These are phyloP conservation scores for Diaporthe caulivora DNA, from an alignment of 2,329 filamentous ascomycete species.

Conservation along the genomic window DNA sequence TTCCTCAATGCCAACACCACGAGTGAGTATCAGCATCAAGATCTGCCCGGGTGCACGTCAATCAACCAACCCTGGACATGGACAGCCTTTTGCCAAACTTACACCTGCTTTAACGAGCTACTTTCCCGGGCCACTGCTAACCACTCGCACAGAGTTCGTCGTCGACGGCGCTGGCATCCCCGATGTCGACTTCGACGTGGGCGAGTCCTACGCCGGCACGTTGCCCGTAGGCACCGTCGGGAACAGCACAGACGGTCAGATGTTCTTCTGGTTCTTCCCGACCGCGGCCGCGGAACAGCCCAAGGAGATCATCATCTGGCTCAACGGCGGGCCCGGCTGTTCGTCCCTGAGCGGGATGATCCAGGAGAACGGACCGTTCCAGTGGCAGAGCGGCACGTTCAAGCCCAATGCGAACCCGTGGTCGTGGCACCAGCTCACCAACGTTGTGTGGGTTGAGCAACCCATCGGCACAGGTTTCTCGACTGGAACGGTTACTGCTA, in stretches of 20 bases:
- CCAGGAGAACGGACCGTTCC: constrained; percentile 79
- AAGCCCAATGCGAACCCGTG: constrained; percentile 73
- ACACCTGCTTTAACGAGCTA: too few relatives aligned
- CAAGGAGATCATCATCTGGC: constrained; percentile 70
- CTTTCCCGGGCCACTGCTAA: not conserved
- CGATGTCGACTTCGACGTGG: constrained; percentile 74
- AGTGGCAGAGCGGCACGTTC: constrained; percentile 75
- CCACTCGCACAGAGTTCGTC: constrained; percentile 60
- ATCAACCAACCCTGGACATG: not conserved
- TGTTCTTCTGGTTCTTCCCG: constrained; percentile 75
- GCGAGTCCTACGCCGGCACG: constrained; percentile 70
- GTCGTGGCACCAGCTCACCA: constrained; percentile 78
- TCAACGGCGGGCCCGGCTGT: constrained; percentile 65
- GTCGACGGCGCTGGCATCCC: constrained; percentile 73
- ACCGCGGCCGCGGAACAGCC: constrained; percentile 58
- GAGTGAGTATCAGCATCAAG: constrained; percentile 37
- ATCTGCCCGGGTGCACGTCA: too few relatives aligned
- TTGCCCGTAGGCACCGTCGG: constrained; percentile 66
- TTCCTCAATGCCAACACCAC: constrained; percentile 46
- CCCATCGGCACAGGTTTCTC: constrained; percentile 74
- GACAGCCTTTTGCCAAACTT: too few relatives aligned
- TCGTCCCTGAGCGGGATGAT: constrained; percentile 73
- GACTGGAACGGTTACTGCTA: constrained; percentile 71
- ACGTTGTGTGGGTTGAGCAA: constrained; percentile 80
- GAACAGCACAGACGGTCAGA: constrained; percentile 56